These are phyloP conservation scores for Pythium vanterpoolii DNA, from an alignment of 352 stramenopile genomes.

Conservation along the genomic window DNA sequence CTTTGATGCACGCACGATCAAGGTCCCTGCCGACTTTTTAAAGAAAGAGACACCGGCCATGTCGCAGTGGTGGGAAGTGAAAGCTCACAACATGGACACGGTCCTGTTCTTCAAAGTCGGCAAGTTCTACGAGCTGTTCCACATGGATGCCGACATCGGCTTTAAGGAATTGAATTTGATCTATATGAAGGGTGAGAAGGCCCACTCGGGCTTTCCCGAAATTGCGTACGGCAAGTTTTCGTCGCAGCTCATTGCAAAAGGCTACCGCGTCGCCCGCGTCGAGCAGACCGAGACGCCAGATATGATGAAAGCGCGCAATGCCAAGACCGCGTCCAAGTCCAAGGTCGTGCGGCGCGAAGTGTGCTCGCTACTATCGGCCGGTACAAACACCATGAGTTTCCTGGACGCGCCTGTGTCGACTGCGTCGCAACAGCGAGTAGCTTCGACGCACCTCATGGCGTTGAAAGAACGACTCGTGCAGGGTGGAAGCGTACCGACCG, in stretches of 20 bases:
- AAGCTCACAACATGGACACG: constrained; percentile 96
- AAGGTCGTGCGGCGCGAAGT: constrained; percentile 95
- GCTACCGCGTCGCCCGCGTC: constrained; percentile 97
- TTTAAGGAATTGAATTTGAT: constrained; percentile 95
- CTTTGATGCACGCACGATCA: constrained; percentile 93
- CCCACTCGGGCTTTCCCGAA: constrained; percentile 98
- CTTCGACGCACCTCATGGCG: constrained; percentile 52
- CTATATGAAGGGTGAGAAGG: constrained; percentile 99
- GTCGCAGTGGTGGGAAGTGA: constrained; percentile 99
- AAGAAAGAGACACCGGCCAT: constrained; percentile 94
- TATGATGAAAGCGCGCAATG: constrained; percentile 94
- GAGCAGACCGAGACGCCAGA: constrained; percentile 99
- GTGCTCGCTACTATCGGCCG: constrained; percentile 93
- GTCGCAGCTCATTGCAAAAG: constrained; percentile 91
- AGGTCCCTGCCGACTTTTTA: constrained; percentile 85
- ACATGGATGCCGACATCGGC: constrained; percentile 98
- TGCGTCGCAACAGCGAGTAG: constrained; percentile 37
- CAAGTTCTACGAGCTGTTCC: constrained; percentile 96
- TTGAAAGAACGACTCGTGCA: constrained; percentile 57
- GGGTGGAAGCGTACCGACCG: constrained; percentile 43
- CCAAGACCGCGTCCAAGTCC: constrained; percentile 54
- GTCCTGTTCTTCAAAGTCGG: constrained; percentile 99
- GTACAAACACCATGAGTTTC: constrained; percentile 95
- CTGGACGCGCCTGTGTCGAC: constrained; percentile 81
- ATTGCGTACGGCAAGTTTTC: constrained; percentile 97